Conservation (phyloP, 1,139 yeast species). For the Suhomyces coccinellae region DNA sequence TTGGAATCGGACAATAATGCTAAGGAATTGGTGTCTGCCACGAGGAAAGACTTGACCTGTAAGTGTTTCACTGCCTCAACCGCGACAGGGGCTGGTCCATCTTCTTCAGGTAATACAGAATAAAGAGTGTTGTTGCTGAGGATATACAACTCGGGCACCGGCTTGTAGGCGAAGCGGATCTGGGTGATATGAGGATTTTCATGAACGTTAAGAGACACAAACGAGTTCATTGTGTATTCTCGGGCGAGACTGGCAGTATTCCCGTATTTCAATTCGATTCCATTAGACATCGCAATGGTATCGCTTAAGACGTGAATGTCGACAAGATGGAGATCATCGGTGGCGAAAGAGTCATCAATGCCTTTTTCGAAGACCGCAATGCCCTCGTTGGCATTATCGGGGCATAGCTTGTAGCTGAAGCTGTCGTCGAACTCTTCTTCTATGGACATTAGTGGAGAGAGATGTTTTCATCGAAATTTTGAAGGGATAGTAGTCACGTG, state of each 20-base stretch:
- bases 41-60: not conserved
- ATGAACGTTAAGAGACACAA: not conserved
- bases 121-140: not conserved
- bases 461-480: not conserved
- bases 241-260: constrained; percentile 13
- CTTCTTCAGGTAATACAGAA: not conserved
- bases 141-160: constrained; percentile 1
- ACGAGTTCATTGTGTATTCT: not conserved
- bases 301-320: constrained; percentile 28
- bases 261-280: constrained; percentile 22
- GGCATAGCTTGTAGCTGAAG: constrained; percentile 37
- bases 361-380: constrained; percentile 28
- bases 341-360: constrained; percentile 22
- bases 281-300: constrained; percentile 37
- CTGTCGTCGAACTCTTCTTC: constrained; percentile 38
- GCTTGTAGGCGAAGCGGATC: constrained; percentile 22
- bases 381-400: constrained; percentile 27
- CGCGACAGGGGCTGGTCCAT: not conserved
- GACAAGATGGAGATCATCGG: constrained; percentile 28
- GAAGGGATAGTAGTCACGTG: too few relatives aligned
- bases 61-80: not conserved
- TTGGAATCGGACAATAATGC: not conserved
- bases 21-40: not conserved
- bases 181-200: constrained; percentile 20
- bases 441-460: constrained; percentile 11